Base-by-base conservation (phyloP, 2,329 filamentous ascomycete genomes). In the Xylaria sp. region DNA sequence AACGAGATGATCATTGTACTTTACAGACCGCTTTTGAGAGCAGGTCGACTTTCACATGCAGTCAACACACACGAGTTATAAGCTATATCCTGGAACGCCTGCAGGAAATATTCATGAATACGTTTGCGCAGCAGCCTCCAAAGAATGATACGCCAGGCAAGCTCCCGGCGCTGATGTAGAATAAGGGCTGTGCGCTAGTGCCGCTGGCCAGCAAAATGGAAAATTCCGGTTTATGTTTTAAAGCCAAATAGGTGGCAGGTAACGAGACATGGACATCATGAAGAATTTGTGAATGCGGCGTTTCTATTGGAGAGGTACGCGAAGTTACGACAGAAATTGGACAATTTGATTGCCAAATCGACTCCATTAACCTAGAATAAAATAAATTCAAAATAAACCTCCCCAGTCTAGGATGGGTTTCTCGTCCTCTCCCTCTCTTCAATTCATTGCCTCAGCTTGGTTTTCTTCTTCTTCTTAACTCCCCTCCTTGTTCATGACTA, bases 181-280 rank as follows among this genome's bases (percentile, higher is more conserved):
- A 50, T 62, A 56, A 56, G 39, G 33, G 38, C 25, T 31, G 27
- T 15, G 7, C 45, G 31, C 17, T 7, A 6, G 27, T 39, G 29
- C 20, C 2, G 22, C 39, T 13, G 20, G 27, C 47, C 22, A 2
- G 15, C 15, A 11, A 50, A 38, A 15, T 27, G 22, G 38, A 53
- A n/a, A 20, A 9, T 10, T 7, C 5, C 17, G 6, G 13, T 38
- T 56, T 25, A 25, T 45, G 33, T 38, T 44, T 33, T 15, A 39
- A 50, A 57, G 25, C 39, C 42, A 22, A 44, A 61, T 10, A 44
- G 25, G 20, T 15, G n/a, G 47, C 13, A 45, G 54, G 31, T 60
- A 47, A 57, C n/a, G 50, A 62, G 64, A 45, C 29, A 61, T 57
- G 50, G 36, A 38, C 17, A 25, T 59, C 33, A 54, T 49, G 42